Percentiles rank a stretch among this genome's conserved stretches.
These are phyloP conservation scores for Candida sanyiensis DNA, from an alignment of 805 yeast species.

Conservation along the genomic window DNA sequence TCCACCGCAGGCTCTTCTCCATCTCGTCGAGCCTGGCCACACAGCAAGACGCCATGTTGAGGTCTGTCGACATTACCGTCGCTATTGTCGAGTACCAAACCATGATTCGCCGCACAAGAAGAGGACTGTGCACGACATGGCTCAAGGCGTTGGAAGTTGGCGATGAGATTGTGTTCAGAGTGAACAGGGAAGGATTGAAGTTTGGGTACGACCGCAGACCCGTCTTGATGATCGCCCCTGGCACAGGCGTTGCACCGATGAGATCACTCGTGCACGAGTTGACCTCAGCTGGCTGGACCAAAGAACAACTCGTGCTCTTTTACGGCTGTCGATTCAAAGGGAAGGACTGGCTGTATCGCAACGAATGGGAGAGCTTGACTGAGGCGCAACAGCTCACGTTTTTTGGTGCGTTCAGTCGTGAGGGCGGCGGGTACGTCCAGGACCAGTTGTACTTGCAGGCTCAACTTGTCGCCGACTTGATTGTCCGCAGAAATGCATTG, in stretches of 20 bases:
- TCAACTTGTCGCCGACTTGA: conserved; percentile 42
- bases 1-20: conserved; percentile 79
- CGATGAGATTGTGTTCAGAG: conserved; percentile 46
- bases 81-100: conserved; percentile 89
- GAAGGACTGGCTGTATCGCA: conserved; percentile 65
- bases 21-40: conserved; percentile 61
- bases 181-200: conserved; percentile 41
- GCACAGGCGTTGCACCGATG: conserved; percentile 96
- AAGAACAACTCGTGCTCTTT: conserved; percentile 46
- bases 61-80: conserved; percentile 57
- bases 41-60: background rate
- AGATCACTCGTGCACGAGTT: conserved; percentile 53
- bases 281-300: conserved; percentile 14
- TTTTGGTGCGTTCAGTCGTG: conserved; percentile 46
- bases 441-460: conserved; percentile 54
- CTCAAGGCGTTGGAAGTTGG: conserved; percentile 44
- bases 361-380: conserved; percentile 41
- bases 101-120: conserved; percentile 63
- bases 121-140: conserved; percentile 82
- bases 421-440: conserved; percentile 69
- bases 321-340: conserved; percentile 65
- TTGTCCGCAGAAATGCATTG: conserved; percentile 50
- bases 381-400: conserved; percentile 34
- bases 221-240: conserved; percentile 77
- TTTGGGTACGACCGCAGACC: conserved; percentile 42